phyloP scores from a whole-genome alignment of 2,329 filamentous ascomycete species.

The Cladophialophora exuberans region DNA sequence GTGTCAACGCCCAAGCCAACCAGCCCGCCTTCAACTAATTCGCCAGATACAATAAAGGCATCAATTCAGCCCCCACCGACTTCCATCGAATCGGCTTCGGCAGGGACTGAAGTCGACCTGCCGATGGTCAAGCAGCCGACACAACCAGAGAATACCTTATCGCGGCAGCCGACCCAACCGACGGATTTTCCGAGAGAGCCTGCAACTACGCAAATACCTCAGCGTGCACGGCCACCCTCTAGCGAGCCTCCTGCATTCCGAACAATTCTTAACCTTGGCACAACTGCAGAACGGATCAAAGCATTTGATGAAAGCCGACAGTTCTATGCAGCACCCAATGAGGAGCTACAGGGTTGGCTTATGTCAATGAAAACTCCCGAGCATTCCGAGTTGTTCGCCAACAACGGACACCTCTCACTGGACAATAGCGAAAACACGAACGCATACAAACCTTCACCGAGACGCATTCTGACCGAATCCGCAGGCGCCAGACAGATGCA shows the following conservation, averaged over 20 bases:
- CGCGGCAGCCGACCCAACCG: neutral
- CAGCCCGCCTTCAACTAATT: conserved; percentile 15
- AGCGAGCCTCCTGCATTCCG: conserved; percentile 59
- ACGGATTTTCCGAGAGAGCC: neutral
- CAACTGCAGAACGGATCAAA: conserved; percentile 68
- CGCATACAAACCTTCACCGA: conserved; percentile 20
- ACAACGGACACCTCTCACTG: conserved; percentile 36
- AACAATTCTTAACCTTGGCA: conserved; percentile 74
- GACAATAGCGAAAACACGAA: conserved; percentile 9
- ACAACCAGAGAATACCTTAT: neutral
- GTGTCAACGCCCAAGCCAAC: conserved; percentile 20
- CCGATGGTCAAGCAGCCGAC: neutral
- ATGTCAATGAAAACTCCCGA: conserved; percentile 52
- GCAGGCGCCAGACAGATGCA: conserved; percentile 62
- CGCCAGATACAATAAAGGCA: conserved; percentile 21
- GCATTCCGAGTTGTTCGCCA: conserved; percentile 50
- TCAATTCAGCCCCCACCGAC: neutral
- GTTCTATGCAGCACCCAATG: conserved; percentile 72
- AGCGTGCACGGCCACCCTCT: conserved; percentile 1
- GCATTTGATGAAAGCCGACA: conserved; percentile 73
- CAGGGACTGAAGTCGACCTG: neutral
- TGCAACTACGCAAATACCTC: neutral
- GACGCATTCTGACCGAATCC: conserved; percentile 27
- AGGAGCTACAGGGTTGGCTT: conserved; percentile 70
- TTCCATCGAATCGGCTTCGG: neutral